A percentile compares a stretch with the other conserved stretches of the same genome.
phyloP scores from a whole-genome alignment of 768 basidiomycete genomes.

The Boletus reticulatus region DNA sequence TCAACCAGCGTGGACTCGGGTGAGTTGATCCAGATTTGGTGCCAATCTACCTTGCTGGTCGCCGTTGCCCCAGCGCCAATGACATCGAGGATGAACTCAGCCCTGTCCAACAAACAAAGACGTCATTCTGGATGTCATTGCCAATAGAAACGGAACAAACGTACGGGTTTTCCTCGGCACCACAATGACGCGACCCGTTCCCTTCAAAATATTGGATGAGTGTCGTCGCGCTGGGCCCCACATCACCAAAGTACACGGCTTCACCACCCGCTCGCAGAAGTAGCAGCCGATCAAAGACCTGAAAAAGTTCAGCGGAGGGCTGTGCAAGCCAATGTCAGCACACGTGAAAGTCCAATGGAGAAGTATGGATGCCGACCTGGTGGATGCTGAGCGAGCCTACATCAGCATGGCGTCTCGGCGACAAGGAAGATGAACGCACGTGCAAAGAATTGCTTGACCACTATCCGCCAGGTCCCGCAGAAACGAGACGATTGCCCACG shows the following conservation, averaged over 20 bases:
- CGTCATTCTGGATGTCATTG: constrained; percentile 45
- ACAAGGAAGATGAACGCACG: constrained; percentile 40
- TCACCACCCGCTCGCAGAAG: constrained; percentile 76
- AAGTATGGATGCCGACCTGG: constrained; percentile 20
- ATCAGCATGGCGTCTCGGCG: neutral
- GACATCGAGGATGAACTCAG: constrained; percentile 66
- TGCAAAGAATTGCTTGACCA: constrained; percentile 92
- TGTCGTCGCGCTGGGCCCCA: constrained; percentile 58
- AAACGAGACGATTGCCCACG: constrained; percentile 80
- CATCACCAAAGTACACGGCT: constrained; percentile 65
- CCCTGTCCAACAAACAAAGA: constrained; percentile 34
- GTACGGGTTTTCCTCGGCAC: constrained; percentile 64
- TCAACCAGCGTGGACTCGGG: constrained; percentile 39
- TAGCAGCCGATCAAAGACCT: constrained; percentile 75
- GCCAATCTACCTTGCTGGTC: constrained; percentile 55
- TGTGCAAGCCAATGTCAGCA: constrained; percentile 23
- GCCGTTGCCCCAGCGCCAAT: constrained; percentile 75
- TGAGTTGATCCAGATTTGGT: constrained; percentile 55
- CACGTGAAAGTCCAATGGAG: too few relatives aligned
- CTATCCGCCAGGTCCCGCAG: constrained; percentile 71
- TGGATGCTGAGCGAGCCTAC: constrained; percentile 36
- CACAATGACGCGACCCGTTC: constrained; percentile 64
- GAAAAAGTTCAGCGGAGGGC: constrained; percentile 84
- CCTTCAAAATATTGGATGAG: constrained; percentile 76
- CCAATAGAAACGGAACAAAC: constrained; percentile 30